Evolutionary conservation across 371 early-diverging fungal species (phyloP), one percentile per base, ranked within the genome.

Genomic region (Mortierella sp.): DNA sequence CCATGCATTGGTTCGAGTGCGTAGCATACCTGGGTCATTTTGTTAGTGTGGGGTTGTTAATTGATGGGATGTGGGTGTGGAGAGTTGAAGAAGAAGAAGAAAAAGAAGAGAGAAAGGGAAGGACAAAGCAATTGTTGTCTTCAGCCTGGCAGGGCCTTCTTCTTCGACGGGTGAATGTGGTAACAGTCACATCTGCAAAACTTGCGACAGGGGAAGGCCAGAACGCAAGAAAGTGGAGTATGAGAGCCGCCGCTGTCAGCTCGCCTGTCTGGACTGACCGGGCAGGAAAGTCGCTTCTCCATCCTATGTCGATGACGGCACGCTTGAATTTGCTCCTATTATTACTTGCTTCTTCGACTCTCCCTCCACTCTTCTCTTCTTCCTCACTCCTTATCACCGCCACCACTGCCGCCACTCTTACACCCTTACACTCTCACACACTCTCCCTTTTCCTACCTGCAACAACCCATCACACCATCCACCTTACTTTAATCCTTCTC

Each of bases 1-100:
- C 29, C 24, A 41, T 56, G 11, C 2, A 4, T 35, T 32, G 63
- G 6, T 41, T 41, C 41, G 6, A 41, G 6, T 41, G 41, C 7
- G 41, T 56, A 16, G 27, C 18, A 32, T 68, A 68, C 68, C 41
- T 68, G 68, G 68, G 68, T 68, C 68, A 68, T 68, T 38, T 68
- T 51, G 6, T 11, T 38, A 21, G 12, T 16, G 3, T 68, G 21
- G 68, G 16, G 38, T 38, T 29, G 10, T 65, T 35, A 41, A 4
- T 32, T 35, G 10, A 4, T 65, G 35, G 18, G n/a, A 3, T n/a
- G 38, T 18, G 55, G 10, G 10, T 24, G 43, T 38, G 35, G 54
- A 49, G 49, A 49, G 49, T 54, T 72, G 72, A 35, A 48, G 49
- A 29, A 38, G n/a, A n/a, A 24, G 35, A 24, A 60, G 35, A 35